These are phyloP conservation scores for Tylopilus subfusipes DNA, from an alignment of 768 basidiomycete species.

Conservation along the genomic window DNA sequence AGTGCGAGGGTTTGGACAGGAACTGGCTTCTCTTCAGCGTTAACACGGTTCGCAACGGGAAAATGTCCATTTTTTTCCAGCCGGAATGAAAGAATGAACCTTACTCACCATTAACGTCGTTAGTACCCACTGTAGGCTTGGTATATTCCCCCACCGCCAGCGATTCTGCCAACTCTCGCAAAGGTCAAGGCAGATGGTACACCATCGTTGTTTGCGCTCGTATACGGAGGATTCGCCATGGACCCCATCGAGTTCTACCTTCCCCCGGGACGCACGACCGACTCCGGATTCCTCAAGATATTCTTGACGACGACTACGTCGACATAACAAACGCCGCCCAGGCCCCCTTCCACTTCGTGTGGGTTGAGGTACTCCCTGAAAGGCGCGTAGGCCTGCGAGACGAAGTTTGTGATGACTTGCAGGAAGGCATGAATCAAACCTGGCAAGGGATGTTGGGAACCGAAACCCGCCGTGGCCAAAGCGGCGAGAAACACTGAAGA, in stretches of 20 bases:
- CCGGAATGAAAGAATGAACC: too few relatives aligned
- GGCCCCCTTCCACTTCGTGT: neutral
- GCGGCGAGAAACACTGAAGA: too few relatives aligned
- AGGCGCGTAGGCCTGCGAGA: slow-evolving; percentile 16
- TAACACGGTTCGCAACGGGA: slow-evolving; percentile 9
- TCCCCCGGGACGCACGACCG: neutral
- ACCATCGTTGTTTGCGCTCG: slow-evolving; percentile 18
- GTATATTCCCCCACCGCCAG: slow-evolving; percentile 10
- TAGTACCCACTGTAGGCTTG: slow-evolving; percentile 7
- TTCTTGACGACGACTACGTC: slow-evolving; percentile 22
- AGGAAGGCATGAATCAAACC: neutral
- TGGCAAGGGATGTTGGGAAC: neutral
- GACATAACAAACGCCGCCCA: slow-evolving; percentile 17
- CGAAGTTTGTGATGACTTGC: slow-evolving; percentile 22
- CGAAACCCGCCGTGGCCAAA: too few relatives aligned
- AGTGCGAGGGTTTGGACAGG: slow-evolving; percentile 18
- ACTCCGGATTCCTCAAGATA: slow-evolving; percentile 22
- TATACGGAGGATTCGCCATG: slow-evolving; percentile 20
- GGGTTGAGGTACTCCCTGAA: neutral
- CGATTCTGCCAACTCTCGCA: slow-evolving; percentile 10
- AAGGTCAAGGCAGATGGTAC: neutral
- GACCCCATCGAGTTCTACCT: slow-evolving; percentile 19
- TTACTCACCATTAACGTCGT: neutral
- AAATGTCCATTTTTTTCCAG: neutral
- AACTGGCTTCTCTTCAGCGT: slow-evolving; percentile 19